Base-by-base conservation (phyloP, 108 stramenopile genomes). In the Skeletonema marinoi region DNA sequence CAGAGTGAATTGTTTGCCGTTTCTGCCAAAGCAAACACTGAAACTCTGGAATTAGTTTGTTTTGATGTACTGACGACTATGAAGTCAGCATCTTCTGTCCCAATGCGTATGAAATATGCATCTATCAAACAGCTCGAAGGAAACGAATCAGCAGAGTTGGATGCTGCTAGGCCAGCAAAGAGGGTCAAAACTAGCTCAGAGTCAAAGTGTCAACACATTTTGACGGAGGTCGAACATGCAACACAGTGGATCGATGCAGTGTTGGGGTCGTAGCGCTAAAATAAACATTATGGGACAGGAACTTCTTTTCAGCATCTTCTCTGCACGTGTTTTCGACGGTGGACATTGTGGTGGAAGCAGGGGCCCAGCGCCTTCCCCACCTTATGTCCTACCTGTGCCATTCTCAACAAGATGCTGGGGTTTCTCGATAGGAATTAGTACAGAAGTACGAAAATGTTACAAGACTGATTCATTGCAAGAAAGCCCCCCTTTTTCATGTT, bases 1-100 rank as follows among this genome's bases (percentile, higher is more conserved):
- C 77, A 92, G 48, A 79, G 90, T 85, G 88, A 91, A 63, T 42
- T 89, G 17, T 88, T 92, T 78, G 90, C 89, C 14, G 70, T 93
- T 13, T 71, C 85, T 9, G 91, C 88, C 63, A 71, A 65, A 59
- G 65, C 78, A 32, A 76, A 31, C 63, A 70, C 84, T 2, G 83
- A 84, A 4, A 71, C 72, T 8, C 66, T 95, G 31, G 85, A 75
- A 6, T 30, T 95, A 29, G 79, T 88, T 71, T 86, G 85, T 12
- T 72, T 83, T 32, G 74, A 88, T 63, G 78, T 91, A 9, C 41
- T 82, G 60, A 86, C 86, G 11, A 66, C 78, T 48, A 59, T 87
- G 25, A 88, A 87, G 56, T 81, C 88, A 14, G 92, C 94, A 8
- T 78, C 80, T 60, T 75, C 78, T 8, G 67, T 63, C 58, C 75